Percentiles rank a stretch among this genome's conserved stretches.
Evolutionary conservation across 2,329 filamentous ascomycete species (phyloP).

Genomic region (Xylariales sp.): DNA sequence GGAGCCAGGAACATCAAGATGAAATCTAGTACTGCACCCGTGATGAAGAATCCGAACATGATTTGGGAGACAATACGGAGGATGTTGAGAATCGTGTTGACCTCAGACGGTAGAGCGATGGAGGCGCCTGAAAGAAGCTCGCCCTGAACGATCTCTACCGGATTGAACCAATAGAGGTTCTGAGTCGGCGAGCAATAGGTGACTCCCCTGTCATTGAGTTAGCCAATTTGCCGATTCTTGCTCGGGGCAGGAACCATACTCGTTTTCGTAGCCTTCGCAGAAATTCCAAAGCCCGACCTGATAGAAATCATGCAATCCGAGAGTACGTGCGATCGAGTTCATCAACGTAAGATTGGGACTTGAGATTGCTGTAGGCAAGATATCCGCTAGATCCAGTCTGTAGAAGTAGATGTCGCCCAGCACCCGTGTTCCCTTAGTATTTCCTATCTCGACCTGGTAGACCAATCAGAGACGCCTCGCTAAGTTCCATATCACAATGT

Average conservation of each 20-base stretch:
- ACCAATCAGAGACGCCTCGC: constrained; percentile 11
- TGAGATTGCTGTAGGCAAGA: constrained; percentile 70
- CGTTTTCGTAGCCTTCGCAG: constrained; percentile 76
- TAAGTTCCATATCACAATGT: neutral
- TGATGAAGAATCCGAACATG: constrained; percentile 88
- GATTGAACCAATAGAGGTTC: constrained; percentile 85
- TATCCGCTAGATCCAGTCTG: constrained; percentile 74
- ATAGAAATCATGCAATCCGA: constrained; percentile 92
- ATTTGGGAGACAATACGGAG: constrained; percentile 70
- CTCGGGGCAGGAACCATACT: too few relatives aligned
- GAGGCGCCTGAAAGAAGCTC: constrained; percentile 79
- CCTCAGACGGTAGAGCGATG: constrained; percentile 72
- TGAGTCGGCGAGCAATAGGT: constrained; percentile 69
- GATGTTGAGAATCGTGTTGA: constrained; percentile 68
- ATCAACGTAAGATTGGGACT: constrained; percentile 57
- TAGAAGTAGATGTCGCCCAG: constrained; percentile 76
- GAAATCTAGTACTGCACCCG: constrained; percentile 64
- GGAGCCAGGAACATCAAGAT: constrained; percentile 64
- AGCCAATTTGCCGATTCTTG: too few relatives aligned
- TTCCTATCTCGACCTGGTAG: constrained; percentile 61
- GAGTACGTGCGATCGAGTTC: constrained; percentile 79
- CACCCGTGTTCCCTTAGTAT: constrained; percentile 57
- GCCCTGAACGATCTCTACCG: constrained; percentile 71
- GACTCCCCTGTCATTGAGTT: constrained; percentile 56
- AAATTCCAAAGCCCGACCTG: constrained; percentile 88